Base-by-base conservation (phyloP, 2,329 filamentous ascomycete genomes). In the Paecilomyces niveus region DNA sequence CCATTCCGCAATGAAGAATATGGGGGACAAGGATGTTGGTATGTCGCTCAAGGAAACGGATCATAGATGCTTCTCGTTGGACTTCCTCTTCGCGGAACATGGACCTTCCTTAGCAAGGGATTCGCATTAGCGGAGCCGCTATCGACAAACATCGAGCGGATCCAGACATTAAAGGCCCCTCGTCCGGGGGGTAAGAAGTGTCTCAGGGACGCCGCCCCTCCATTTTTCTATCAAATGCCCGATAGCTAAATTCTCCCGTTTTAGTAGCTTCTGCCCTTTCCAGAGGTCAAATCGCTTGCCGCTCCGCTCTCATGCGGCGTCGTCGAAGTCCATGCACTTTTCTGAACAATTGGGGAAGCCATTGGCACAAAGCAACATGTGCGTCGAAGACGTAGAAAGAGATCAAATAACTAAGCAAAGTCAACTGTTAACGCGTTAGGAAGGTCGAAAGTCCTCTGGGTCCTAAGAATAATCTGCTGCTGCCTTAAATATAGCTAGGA, bases 51-150 rank as follows among this genome's bases (percentile, higher is more conserved):
- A 65, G 21, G 39, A 60, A 67, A 45, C 54, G n/a, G 53, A 67
- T 64, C 2, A 59, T 45, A 31, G 60, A 57, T 11, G 65, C 61
- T 53, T 67, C 64, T 49, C 54, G 26, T 33, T 53, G 54, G 10
- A 66, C 55, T 56, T 70, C 68, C 21, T 69, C 67, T 57, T 70
- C 63, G 1, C 61, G 61, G 60, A 69, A 68, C 57, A 67, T 61
- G 0, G 58, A 29, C 5, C 29, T 35, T 0, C 63, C 64, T 7
- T 64, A 63, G 3, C 59, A 15, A 15, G 63, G 63, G 49, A 69
- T 66, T 6, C 65, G 58, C 9, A 69, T 61, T 26, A 18, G 62
- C 61, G 21, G 24, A 39, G 33, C 21, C 21, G 7, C 58, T 57
- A 35, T 64, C 56, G 2, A 52, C n/a, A 24, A 64, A 70, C 15